Conservation (phyloP, 1,284 basidiomycete genomes). For the Cutaneotrichosporon cutaneum region DNA sequence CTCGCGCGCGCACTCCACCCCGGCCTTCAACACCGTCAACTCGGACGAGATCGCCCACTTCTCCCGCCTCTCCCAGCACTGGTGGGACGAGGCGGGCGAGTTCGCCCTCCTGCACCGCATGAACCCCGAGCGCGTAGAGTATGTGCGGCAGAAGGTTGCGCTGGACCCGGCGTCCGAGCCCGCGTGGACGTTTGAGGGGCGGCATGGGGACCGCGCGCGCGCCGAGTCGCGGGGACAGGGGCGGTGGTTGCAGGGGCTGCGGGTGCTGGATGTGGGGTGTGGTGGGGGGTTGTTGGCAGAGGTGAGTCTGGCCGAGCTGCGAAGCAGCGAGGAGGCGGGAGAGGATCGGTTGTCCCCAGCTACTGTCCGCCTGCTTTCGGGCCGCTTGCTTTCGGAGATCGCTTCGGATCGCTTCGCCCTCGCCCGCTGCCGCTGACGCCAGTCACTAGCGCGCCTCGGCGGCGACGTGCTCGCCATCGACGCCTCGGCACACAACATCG, state of each 20-base stretch:
- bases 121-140: slow-evolving; percentile 88
- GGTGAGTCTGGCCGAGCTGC: slow-evolving; percentile 55
- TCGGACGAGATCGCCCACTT: slow-evolving; percentile 85
- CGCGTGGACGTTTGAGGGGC: slow-evolving; percentile 41
- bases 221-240: slow-evolving; percentile 35
- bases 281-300: slow-evolving; percentile 93
- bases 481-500: slow-evolving; percentile 82
- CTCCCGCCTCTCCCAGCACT: slow-evolving; percentile 81
- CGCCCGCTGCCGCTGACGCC: slow-evolving; percentile 8
- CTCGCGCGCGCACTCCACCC: not conserved
- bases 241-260: slow-evolving; percentile 61
- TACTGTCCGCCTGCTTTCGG: too few species aligned
- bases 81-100: slow-evolving; percentile 97
- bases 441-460: slow-evolving; percentile 85
- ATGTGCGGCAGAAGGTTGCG: slow-evolving; percentile 74
- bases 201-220: slow-evolving; percentile 50
- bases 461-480: slow-evolving; percentile 85
- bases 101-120: slow-evolving; percentile 88
- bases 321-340: not conserved
- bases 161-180: slow-evolving; percentile 62
- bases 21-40: slow-evolving; percentile 61
- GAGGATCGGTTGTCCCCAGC: too few species aligned
- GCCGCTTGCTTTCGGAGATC: too few species aligned
- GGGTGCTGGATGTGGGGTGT: slow-evolving; percentile 84
- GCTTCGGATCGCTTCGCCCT: too few species aligned